These are phyloP conservation scores for Lichtheimia ramosa DNA, from an alignment of 371 early-diverging fungal genomes.

Conservation along the genomic window DNA sequence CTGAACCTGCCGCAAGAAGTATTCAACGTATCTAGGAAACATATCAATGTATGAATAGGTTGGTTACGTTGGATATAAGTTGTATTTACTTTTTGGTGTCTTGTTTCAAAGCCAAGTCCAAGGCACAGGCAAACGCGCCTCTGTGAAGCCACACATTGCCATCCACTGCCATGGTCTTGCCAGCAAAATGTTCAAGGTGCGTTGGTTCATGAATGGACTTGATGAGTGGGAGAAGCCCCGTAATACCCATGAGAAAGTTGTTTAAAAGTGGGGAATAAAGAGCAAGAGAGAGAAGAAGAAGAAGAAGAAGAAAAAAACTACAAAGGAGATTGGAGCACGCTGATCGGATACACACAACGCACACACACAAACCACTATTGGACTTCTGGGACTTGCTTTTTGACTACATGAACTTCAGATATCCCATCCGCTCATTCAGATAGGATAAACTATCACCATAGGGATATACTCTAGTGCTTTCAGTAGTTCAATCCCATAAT, in stretches of 20 bases:
- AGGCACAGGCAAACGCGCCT: constrained; percentile 81
- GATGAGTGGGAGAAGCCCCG: constrained; percentile 78
- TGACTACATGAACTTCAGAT: too few relatives aligned
- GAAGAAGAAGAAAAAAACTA: too few relatives aligned
- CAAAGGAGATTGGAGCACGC: too few relatives aligned
- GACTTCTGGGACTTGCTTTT: too few relatives aligned
- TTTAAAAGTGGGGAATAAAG: neutral
- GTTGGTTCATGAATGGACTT: constrained; percentile 65
- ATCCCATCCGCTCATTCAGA: too few relatives aligned
- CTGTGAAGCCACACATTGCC: constrained; percentile 94
- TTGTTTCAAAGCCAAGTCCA: constrained; percentile 64
- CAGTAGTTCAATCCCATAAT: too few relatives aligned
- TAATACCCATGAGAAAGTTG: constrained; percentile 76
- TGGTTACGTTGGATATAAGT: too few relatives aligned
- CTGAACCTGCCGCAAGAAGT: constrained; percentile 71
- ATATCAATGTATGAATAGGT: too few relatives aligned
- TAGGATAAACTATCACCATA: too few relatives aligned
- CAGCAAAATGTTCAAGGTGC: constrained; percentile 69
- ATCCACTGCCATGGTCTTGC: constrained; percentile 84
- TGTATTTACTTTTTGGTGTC: constrained; percentile 17
- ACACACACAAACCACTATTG: too few relatives aligned
- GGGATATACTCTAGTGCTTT: too few relatives aligned
- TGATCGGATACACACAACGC: too few relatives aligned
- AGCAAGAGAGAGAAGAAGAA: neutral
- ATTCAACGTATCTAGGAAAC: constrained; percentile 67